Evolutionary conservation across 495 filamentous ascomycete genomes (phyloP), one percentile per base, ranked within the genome.

Genomic region (Penicillium steckii): DNA sequence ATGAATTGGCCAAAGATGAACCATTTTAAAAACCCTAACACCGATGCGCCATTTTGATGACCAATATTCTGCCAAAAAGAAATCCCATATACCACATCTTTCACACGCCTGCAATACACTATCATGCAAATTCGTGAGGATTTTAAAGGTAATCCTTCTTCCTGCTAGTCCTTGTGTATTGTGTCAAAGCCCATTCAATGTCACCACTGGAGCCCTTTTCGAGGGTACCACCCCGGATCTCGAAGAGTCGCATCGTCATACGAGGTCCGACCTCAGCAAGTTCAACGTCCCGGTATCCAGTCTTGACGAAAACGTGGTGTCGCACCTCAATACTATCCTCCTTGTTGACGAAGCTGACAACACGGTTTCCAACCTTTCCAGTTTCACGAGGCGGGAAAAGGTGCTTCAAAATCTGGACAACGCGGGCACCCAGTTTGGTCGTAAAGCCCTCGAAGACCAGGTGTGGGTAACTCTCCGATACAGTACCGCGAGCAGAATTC

Each of bases 221-320:
- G 40, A 96, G 74, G 2, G 93, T 94, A n/a, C 94, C 93, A 46
- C 88, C 85, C 42, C 91, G 79, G 52, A 99, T 95, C 68, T 96
- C 90, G 72, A 97, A 99, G 22, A 91, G 78, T 61, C 88, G 82
- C 91, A 99, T 95, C 4, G 92, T 95, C 87, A 97, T 95, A 49
- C 94, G 79, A 4, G 94, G 94, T 0, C 94, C 94, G 35, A 98
- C 95, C 69, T 98, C 94, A 15, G 90, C 89, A 54, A 98, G 71
- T 71, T 97, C 93, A 9, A 97, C 91, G 53, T 86, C 88, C 58
- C 92, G 81, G 65, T 91, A 94, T 13, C 88, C 83, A 5, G 89
- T 94, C 70, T 85, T 85, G 13, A 93, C 87, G 62, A 90, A 91
- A 6, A 91, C 86, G 60, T 90, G 87, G 68, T 91, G 89, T 13